Evolutionary conservation across 768 basidiomycete genomes (phyloP).

Genomic region (Jaapia argillacea): DNA sequence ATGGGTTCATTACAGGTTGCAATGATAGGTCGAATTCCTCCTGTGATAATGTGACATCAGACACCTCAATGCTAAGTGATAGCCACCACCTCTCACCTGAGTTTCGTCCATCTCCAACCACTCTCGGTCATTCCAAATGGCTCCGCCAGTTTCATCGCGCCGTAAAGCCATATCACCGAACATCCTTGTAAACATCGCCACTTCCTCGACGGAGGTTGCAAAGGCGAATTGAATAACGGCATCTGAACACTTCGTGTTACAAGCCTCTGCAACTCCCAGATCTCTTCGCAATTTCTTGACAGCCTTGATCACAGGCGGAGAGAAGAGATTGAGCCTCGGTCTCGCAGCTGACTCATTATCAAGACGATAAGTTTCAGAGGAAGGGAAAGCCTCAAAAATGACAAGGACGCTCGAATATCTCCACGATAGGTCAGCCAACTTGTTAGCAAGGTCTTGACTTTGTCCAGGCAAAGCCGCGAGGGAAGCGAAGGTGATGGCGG

Average conservation of each 20-base stretch:
- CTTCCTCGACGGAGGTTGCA: slow-evolving; percentile 47
- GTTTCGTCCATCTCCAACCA: slow-evolving; percentile 53
- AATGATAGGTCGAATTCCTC: slow-evolving; percentile 49
- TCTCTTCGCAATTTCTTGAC: slow-evolving; percentile 59
- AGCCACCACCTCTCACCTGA: slow-evolving; percentile 28
- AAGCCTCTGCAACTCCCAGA: slow-evolving; percentile 52
- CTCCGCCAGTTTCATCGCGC: slow-evolving; percentile 24
- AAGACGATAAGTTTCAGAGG: slow-evolving; percentile 23
- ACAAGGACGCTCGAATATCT: slow-evolving; percentile 43
- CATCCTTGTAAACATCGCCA: slow-evolving; percentile 41
- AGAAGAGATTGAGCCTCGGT: slow-evolving; percentile 34
- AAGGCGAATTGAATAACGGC: slow-evolving; percentile 49
- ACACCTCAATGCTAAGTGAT: not conserved
- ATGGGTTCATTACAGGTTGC: slow-evolving; percentile 57
- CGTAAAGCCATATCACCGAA: slow-evolving; percentile 56
- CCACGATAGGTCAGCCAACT: slow-evolving; percentile 53
- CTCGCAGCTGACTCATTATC: slow-evolving; percentile 7
- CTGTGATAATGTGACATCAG: slow-evolving; percentile 23
- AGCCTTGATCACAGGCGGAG: slow-evolving; percentile 59
- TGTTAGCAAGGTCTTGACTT: slow-evolving; percentile 31
- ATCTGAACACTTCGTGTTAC: slow-evolving; percentile 32
- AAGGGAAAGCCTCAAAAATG: slow-evolving; percentile 60
- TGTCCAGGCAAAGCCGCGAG: slow-evolving; percentile 39
- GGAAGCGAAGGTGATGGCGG: slow-evolving; percentile 41
- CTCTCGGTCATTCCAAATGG: slow-evolving; percentile 46